Evolutionary conservation across 805 yeast genomes (phyloP).

Genomic region (Wickerhamiella nectarea): DNA sequence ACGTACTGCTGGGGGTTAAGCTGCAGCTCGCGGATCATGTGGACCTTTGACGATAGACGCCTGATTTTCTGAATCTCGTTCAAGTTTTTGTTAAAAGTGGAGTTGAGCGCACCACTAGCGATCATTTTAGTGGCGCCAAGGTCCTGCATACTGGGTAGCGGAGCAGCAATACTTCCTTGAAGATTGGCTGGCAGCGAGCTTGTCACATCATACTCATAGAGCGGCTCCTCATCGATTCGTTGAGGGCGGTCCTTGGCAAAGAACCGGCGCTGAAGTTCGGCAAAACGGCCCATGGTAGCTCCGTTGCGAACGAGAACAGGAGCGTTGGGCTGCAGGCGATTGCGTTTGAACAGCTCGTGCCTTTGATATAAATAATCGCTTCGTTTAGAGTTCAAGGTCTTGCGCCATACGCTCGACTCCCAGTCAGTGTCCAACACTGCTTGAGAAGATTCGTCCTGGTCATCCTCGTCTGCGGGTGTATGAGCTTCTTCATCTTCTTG

Average conservation of each 20-base stretch:
- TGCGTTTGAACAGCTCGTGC: conserved; percentile 47
- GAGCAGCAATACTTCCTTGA: conserved; percentile 16
- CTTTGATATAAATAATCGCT: conserved; percentile 62
- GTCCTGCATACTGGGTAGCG: conserved; percentile 26
- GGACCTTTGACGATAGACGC: conserved; percentile 74
- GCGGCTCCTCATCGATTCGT: conserved; percentile 24
- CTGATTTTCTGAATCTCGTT: conserved; percentile 76
- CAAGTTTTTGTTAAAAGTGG: conserved; percentile 50
- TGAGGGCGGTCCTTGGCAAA: conserved; percentile 15
- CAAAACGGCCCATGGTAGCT: conserved; percentile 48
- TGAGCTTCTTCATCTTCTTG: background rate
- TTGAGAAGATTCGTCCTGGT: background rate
- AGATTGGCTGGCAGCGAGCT: conserved; percentile 64
- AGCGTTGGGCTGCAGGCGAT: conserved; percentile 48
- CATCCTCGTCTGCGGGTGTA: background rate
- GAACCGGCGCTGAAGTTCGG: conserved; percentile 18
- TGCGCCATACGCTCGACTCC: conserved; percentile 73
- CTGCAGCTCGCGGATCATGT: conserved; percentile 81
- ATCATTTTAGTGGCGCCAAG: conserved; percentile 29
- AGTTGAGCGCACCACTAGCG: conserved; percentile 40
- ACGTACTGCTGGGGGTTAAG: conserved; percentile 29
- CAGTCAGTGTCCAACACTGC: conserved; percentile 22
- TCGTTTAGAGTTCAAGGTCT: conserved; percentile 63
- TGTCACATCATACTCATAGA: conserved; percentile 67
- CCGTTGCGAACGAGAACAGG: conserved; percentile 58